Evolutionary conservation across 1,284 basidiomycete genomes (phyloP).

Genomic region (Ganoderma multipileum): DNA sequence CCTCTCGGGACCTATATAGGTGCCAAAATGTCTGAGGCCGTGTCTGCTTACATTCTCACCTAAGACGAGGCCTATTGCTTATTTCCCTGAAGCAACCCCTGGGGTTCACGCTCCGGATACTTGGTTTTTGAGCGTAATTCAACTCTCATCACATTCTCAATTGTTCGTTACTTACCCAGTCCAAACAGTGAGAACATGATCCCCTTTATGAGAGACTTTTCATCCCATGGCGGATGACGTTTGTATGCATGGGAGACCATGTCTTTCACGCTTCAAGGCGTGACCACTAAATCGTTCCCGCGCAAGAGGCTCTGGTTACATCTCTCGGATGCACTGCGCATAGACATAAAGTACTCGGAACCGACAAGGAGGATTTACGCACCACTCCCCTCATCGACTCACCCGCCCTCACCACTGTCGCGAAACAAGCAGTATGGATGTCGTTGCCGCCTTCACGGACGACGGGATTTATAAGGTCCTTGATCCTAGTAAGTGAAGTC

Average conservation of each 20-base stretch:
- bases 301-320: neutral
- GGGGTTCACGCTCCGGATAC: neutral
- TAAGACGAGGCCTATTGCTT: too few relatives aligned
- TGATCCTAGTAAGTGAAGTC: slow-evolving; percentile 9
- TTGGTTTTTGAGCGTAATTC: neutral
- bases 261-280: neutral
- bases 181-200: neutral
- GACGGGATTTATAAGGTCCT: slow-evolving; percentile 4
- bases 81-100: neutral
- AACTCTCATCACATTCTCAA: neutral
- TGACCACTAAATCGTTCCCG: neutral
- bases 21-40: neutral
- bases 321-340: neutral
- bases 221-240: neutral
- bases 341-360: neutral
- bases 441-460: slow-evolving; percentile 16
- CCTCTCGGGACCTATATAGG: neutral
- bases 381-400: neutral
- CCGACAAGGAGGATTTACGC: neutral
- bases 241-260: slow-evolving; percentile 42
- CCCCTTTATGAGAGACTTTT: neutral
- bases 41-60: neutral
- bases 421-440: slow-evolving; percentile 9
- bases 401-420: neutral
- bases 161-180: neutral